Conservation (phyloP, 2,329 filamentous ascomycete genomes). For the Pseudomassariella vexata region DNA sequence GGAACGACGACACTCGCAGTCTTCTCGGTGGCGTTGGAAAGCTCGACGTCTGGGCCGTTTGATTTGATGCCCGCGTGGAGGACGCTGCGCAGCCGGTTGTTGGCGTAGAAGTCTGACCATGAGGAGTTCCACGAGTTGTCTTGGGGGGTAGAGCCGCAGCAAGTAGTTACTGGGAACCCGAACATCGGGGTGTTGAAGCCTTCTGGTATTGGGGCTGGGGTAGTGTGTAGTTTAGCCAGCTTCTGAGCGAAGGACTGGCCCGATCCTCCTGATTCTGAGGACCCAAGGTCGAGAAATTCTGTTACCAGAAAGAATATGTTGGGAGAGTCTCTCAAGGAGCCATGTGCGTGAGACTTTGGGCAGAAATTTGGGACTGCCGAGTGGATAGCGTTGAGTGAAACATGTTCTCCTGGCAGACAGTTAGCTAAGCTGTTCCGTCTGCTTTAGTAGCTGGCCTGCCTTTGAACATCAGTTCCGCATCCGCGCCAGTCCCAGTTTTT, state of each 20-base stretch:
- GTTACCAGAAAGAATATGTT: slow-evolving; percentile 58
- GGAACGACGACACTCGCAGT: slow-evolving; percentile 65
- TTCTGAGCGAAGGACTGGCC: slow-evolving; percentile 64
- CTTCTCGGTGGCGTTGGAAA: slow-evolving; percentile 58
- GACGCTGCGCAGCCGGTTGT: slow-evolving; percentile 66
- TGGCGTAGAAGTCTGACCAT: slow-evolving; percentile 83
- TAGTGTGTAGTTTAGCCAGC: slow-evolving; percentile 72
- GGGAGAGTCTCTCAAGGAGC: slow-evolving; percentile 49
- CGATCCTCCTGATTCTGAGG: slow-evolving; percentile 34
- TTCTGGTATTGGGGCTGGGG: slow-evolving; percentile 60
- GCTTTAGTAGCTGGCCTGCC: slow-evolving; percentile 39
- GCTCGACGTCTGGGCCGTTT: slow-evolving; percentile 59
- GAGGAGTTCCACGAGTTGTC: slow-evolving; percentile 66
- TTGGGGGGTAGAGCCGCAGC: slow-evolving; percentile 79
- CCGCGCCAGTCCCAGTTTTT: slow-evolving; percentile 59
- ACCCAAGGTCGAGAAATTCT: slow-evolving; percentile 68
- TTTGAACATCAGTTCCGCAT: slow-evolving; percentile 63
- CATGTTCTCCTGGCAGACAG: slow-evolving; percentile 63
- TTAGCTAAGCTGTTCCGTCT: slow-evolving; percentile 22
- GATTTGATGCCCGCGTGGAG: slow-evolving; percentile 48
- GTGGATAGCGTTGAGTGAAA: slow-evolving; percentile 78
- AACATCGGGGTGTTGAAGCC: slow-evolving; percentile 59
- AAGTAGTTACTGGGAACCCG: slow-evolving; percentile 80
- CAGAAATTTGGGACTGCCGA: slow-evolving; percentile 66
- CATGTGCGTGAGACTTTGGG: slow-evolving; percentile 69